phyloP scores from a whole-genome alignment of 495 filamentous ascomycete species.

The Apodospora peruviana region DNA sequence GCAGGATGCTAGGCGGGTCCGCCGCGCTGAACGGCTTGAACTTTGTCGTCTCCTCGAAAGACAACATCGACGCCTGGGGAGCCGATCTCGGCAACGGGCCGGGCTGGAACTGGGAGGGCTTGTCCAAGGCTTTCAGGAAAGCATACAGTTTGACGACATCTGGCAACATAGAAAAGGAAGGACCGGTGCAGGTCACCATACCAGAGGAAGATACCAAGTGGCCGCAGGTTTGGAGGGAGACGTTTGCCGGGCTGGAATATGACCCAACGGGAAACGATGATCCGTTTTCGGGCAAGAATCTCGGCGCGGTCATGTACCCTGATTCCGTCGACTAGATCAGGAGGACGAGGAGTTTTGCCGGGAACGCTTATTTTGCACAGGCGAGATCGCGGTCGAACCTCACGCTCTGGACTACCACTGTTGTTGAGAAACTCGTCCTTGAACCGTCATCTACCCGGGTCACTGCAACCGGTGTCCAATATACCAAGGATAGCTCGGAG shows the following conservation, averaged over 20 bases:
- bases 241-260: too few species aligned
- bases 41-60: slow-evolving; percentile 44
- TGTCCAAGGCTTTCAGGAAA: not conserved
- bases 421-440: slow-evolving; percentile 24
- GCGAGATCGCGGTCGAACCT: not conserved
- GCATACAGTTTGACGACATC: too few species aligned
- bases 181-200: too few species aligned
- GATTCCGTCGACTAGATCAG: not conserved
- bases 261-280: too few species aligned
- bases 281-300: too few species aligned
- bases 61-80: slow-evolving; percentile 53
- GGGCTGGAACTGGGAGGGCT: slow-evolving; percentile 44
- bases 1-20: slow-evolving; percentile 43
- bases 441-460: too few species aligned
- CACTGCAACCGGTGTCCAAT: too few species aligned
- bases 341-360: not conserved
- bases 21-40: slow-evolving; percentile 36
- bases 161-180: too few species aligned
- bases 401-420: not conserved
- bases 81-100: slow-evolving; percentile 34
- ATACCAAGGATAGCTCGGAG: too few species aligned
- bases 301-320: too few species aligned
- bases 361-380: slow-evolving; percentile 12
- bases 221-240: too few species aligned
- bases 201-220: not conserved